Percentiles rank a stretch among this genome's conserved stretches.
Evolutionary conservation across 495 filamentous ascomycete species (phyloP).

Genomic region (Aspergillus kassunensis): DNA sequence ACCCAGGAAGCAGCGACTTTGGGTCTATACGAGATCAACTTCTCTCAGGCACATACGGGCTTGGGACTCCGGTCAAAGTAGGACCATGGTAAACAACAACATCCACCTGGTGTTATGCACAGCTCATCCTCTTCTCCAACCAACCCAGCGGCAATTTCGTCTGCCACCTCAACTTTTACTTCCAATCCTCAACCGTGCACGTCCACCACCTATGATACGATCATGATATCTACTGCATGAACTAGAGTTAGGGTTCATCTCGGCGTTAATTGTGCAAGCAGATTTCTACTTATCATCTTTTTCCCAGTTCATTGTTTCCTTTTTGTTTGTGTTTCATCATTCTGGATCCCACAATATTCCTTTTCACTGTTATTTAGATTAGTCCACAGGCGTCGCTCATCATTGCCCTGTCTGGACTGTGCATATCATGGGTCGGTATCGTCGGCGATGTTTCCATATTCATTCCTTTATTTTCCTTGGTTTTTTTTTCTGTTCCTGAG

Average conservation of each 20-base stretch:
- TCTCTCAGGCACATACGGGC: constrained; percentile 71
- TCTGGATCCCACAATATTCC: constrained; percentile 10
- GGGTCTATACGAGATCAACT: constrained; percentile 75
- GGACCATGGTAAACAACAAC: constrained; percentile 71
- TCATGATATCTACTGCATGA: constrained; percentile 48
- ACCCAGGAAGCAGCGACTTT: constrained; percentile 43
- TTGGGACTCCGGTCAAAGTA: constrained; percentile 64
- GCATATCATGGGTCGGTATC: constrained; percentile 3
- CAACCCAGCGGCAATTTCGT: constrained; percentile 6
- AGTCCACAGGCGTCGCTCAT: constrained; percentile 5
- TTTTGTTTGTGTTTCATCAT: constrained; percentile 16
- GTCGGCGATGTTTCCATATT: constrained; percentile 11
- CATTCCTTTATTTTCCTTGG: constrained; percentile 12
- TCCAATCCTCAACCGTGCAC: constrained; percentile 31
- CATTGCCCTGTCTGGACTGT: constrained; percentile 1
- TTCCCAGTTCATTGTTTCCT: constrained; percentile 19
- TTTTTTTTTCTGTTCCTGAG: constrained; percentile 14
- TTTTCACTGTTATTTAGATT: constrained; percentile 18
- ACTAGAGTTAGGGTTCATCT: constrained; percentile 41
- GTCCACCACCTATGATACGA: constrained; percentile 43
- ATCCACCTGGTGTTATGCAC: too few species aligned
- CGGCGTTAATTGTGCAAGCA: constrained; percentile 44
- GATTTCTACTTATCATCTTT: constrained; percentile 22
- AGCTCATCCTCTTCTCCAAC: constrained; percentile 12
- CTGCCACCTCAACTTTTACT: constrained; percentile 20